Percentiles rank a stretch among this genome's conserved stretches.
phyloP scores from a whole-genome alignment of 306 rosid species.

The Carpinus fangiana region DNA sequence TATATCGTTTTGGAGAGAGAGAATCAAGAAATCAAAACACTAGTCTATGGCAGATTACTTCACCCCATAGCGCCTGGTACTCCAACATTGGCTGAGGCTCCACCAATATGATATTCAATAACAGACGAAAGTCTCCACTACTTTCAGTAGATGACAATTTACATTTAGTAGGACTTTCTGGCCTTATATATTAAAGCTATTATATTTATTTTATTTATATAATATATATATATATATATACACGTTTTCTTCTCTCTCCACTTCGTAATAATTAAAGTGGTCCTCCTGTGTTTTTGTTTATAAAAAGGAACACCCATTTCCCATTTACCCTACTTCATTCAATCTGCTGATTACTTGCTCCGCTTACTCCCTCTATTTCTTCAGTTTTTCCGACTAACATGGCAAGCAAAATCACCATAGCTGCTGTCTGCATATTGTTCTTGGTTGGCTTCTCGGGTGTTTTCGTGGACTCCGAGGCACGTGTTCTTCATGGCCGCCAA shows the following conservation, averaged over 20 bases:
- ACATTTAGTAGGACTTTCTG: neutral
- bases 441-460: neutral
- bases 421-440: neutral
- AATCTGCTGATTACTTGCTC: neutral
- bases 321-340: neutral
- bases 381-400: neutral
- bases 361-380: neutral
- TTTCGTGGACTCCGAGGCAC: neutral
- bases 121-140: neutral
- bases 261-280: neutral
- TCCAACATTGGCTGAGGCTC: too few species aligned
- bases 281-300: neutral
- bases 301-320: constrained; percentile 20
- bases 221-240: too few species aligned
- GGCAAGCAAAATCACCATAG: neutral
- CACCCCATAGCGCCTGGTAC: too few species aligned
- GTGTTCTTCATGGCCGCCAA: neutral
- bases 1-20: neutral
- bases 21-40: too few species aligned
- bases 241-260: constrained; percentile 10
- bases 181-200: neutral
- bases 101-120: neutral
- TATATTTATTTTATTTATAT: neutral
- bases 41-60: too few species aligned
- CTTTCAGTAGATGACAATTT: neutral